Base-by-base conservation (phyloP, 495 filamentous ascomycete genomes). In the Talaromyces ruber region DNA sequence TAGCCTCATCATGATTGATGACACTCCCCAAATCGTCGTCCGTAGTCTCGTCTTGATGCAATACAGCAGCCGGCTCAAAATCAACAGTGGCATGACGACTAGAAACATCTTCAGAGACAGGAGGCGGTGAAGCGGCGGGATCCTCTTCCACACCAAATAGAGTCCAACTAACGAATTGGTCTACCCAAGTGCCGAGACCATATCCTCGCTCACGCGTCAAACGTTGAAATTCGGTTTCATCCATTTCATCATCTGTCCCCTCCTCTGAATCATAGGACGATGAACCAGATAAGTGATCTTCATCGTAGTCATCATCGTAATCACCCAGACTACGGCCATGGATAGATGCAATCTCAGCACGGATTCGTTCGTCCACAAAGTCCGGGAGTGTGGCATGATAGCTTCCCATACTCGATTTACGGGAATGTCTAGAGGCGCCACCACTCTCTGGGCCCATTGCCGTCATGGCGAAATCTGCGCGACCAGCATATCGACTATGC, bases 131-230 rank as follows among this genome's bases (percentile, higher is more conserved):
- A 8, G 34, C 45, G 53, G 61, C 22, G 14, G 16, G 11, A 32
- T 63, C 61, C 65, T 89, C 87, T 39, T 88, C 83, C 9, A 91
- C 86, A 7, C 86, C 83, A 71, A 94, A 93, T 18, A 94, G 72
- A 16, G 85, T 88, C 82, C 90, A 92, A 6, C 86, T 87, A 39
- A 92, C 81, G 62, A 92, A 66, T 53, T 82, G 79, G 65, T 90
- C 90, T 64, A 97, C 80, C 85, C 88, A 91, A 9, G 83, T 81
- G 0, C 88, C 88, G n/a, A 92, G 72, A 4, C 88, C 86, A 59
- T 85, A 86, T 50, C 82, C 83, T n/a, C 80, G 81, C 62, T 84
- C 78, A 59, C 80, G 74, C 6, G 76, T 79, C 1, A 80, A 63
- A n/a, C 66, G 72, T 63, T 76, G 76, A 34, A 80, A 37, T 66